These are phyloP conservation scores for Oryza punctata DNA, from an alignment of 176 grass and related monocot genomes.

Conservation along the genomic window DNA sequence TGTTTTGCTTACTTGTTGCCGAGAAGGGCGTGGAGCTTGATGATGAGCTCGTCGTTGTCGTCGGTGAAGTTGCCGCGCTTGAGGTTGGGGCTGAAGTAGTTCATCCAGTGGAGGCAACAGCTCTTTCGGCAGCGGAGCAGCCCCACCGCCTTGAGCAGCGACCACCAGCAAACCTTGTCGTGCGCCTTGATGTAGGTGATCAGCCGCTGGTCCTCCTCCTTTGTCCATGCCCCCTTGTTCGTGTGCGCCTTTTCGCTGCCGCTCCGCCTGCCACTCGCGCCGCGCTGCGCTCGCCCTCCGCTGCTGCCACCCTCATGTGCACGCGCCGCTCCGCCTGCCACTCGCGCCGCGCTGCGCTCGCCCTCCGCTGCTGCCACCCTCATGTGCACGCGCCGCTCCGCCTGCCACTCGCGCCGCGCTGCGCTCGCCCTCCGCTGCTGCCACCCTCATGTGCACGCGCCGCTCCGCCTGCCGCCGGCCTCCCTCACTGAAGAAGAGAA, in stretches of 20 bases:
- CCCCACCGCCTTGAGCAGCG: conserved; percentile 76
- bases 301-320: no score
- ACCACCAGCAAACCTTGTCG: conserved; percentile 79
- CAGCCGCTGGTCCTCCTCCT: conserved; percentile 82
- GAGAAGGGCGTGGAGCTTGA: conserved; percentile 78
- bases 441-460: no score
- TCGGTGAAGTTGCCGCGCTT: conserved; percentile 89
- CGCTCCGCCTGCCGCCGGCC: no score
- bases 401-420: no score
- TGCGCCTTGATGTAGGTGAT: conserved; percentile 76
- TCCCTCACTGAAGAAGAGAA: no score
- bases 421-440: no score
- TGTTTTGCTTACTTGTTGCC: conserved; percentile 99
- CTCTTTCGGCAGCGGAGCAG: conserved; percentile 90
- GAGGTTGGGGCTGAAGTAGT: conserved; percentile 91
- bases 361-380: no score
- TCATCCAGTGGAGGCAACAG: conserved; percentile 92
- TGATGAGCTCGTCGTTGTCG: conserved; percentile 82
- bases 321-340: no score
- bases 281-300: no score
- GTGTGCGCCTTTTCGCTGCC: conserved; percentile 91
- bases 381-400: no score
- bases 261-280: no score
- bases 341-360: no score
- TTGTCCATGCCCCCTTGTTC: conserved; percentile 90